Base-by-base conservation (phyloP, 2,329 filamentous ascomycete genomes). In the Cladosporium phlei region DNA sequence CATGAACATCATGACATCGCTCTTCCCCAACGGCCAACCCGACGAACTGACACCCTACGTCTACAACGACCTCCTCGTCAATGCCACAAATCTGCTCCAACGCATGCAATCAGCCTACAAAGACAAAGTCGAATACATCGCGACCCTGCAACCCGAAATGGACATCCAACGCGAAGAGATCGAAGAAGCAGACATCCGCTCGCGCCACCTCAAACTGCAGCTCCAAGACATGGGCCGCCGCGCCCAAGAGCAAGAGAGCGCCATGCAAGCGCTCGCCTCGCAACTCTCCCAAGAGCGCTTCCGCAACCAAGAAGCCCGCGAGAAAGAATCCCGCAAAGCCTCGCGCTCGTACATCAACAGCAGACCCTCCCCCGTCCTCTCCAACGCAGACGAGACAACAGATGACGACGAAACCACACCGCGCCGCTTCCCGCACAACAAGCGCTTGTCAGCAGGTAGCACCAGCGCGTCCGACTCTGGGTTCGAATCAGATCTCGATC, bases 131-230 rank as follows among this genome's bases (percentile, higher is more conserved):
- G 69, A 72, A 43, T 68, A 70, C 22, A 64, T 82, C 33, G 69
- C 72, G 29, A 71, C 76, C 50, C 69, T 72, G 3, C 64, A 72
- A 27, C 74, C 73, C 3, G 77, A 80, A 54, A 74, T 78, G 49
- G 74, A 72, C 42, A 74, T 75, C 9, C 75, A 78, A 54, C 69
- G 71, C n/a, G 79, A 82, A 52, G 80, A 83, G 59, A 68, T 79
- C 0, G 77, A 80, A 50, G 79, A 82, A 55, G 73, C 77, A 11
- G 71, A 79, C 25, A 79, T 76, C 29, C 70, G 78, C 6, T 71
- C 76, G 11, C 68, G 72, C 28, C 75, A 80, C 54, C 64, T 82
- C 44, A 82, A 81, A 63, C 69, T 75, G 52, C 80, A 83, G 60
- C 67, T 83, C 16, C 75, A 81, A 58, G 76, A 76, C 28, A 77